Evolutionary conservation across 192 early-diverging fungal species (phyloP).

Genomic region (Backusella mclennaniae): DNA sequence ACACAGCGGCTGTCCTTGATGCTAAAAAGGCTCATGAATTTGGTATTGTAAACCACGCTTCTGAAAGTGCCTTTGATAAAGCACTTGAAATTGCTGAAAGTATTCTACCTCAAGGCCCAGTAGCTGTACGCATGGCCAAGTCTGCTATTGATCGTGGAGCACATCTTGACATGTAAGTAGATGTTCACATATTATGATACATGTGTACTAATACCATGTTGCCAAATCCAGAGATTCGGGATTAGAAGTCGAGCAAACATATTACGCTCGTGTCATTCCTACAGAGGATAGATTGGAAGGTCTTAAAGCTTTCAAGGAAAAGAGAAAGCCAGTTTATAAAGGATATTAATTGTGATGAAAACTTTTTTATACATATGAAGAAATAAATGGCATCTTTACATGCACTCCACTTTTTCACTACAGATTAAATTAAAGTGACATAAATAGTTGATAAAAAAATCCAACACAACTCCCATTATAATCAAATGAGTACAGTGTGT

Average conservation of each 20-base stretch:
- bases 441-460: too few species aligned
- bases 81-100: constrained; percentile 76
- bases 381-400: too few species aligned
- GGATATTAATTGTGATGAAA: constrained; percentile 14
- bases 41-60: constrained; percentile 82
- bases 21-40: constrained; percentile 58
- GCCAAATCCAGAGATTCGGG: constrained; percentile 61
- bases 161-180: constrained; percentile 68
- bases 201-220: background rate
- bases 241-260: constrained; percentile 89
- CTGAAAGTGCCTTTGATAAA: constrained; percentile 65
- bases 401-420: too few species aligned
- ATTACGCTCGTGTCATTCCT: constrained; percentile 93
- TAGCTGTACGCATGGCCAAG: constrained; percentile 92
- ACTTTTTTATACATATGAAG: background rate
- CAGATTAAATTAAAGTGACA: too few species aligned
- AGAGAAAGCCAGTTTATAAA: constrained; percentile 34
- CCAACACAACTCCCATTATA: too few species aligned
- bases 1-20: constrained; percentile 73
- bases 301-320: constrained; percentile 47
- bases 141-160: constrained; percentile 80
- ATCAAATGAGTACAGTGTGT: too few species aligned
- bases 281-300: constrained; percentile 94
- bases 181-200: background rate
- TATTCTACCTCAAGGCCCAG: constrained; percentile 80